Evolutionary conservation across 768 basidiomycete species (phyloP), one percentile per base, ranked within the genome.

Genomic region (Cyclocybe cylindracea): DNA sequence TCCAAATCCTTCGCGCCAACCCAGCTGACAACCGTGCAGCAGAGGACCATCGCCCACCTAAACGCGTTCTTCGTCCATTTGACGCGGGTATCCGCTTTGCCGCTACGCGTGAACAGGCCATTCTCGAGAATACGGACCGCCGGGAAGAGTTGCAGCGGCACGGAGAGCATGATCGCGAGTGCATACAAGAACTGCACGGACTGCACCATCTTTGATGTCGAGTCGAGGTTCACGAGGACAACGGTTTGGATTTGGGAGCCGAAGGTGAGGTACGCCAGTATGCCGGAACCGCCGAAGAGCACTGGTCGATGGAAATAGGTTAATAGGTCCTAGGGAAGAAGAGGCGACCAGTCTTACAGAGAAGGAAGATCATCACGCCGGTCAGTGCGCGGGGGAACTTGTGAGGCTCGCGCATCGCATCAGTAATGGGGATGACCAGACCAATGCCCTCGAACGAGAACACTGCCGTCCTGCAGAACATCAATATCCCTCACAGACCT

Each of bases 391-490:
- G 74, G 4, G 96, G 94, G 80, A 98, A 97, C 70, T 93, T 94
- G 62, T 82, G 85, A 2, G 96, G 97, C 65, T 98, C 94, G 19
- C 82, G 80, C 97, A 99, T 99, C 5, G 95, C 86, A 65, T 99
- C 95, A 10, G 92, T 93, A 62, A 99, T 97, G 14, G 97, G 97
- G 55, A 99, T 91, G 56, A 99, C 76, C 70, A 98, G 74, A 43
- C 96, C 97, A 58, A 99, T 93, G 7, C 96, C 96, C 70, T 99
- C 96, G 61, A 98, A 99, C 1, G 97, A 93, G 70, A 98, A 98
- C 31, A 98, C 96, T 3, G 97, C 96, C 18, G 97, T 98, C 7
- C 94, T 54, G 24, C 10, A 33, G 24, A 32, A 7, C 51, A 39
- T 55, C 43, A 37, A 55, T 39, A 35, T 13, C 24, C 11, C 50